Percentiles rank a stretch among this genome's conserved stretches.
These are phyloP conservation scores for Lagenaria siceraria DNA, from an alignment of 306 rosid genomes.

Conservation along the genomic window DNA sequence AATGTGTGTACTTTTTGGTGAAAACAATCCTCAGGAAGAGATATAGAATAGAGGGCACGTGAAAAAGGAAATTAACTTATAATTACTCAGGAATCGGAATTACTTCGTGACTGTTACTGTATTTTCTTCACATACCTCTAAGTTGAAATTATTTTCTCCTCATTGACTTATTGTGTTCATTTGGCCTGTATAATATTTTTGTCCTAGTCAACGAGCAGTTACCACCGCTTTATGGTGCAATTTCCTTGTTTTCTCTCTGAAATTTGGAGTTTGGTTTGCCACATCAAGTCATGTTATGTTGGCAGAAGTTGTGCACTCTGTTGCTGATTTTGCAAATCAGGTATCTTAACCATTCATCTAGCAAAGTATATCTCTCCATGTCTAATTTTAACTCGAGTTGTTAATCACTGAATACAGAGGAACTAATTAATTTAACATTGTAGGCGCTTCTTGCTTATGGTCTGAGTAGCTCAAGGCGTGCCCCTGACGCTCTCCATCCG, in stretches of 20 bases:
- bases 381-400: not conserved
- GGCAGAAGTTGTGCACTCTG: slow-evolving; percentile 85
- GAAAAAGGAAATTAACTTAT: not conserved
- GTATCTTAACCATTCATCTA: slow-evolving; percentile 16
- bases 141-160: not conserved
- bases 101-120: not conserved
- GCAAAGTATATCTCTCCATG: not conserved
- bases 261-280: slow-evolving; percentile 72
- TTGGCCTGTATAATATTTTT: slow-evolving; percentile 2
- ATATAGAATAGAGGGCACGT: not conserved
- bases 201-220: slow-evolving; percentile 79
- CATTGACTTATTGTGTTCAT: not conserved
- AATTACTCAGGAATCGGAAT: not conserved
- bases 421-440: slow-evolving; percentile 32
- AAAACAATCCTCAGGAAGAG: not conserved
- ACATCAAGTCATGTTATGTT: slow-evolving; percentile 90
- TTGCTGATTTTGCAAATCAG: slow-evolving; percentile 97
- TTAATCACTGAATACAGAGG: slow-evolving; percentile 12
- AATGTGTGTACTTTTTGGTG: not conserved
- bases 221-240: slow-evolving; percentile 97
- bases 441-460: slow-evolving; percentile 98
- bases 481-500: slow-evolving; percentile 98
- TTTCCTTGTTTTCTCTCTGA: slow-evolving; percentile 95
- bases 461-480: slow-evolving; percentile 92
- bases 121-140: not conserved